These are phyloP conservation scores for Solanum arcanum DNA, from an alignment of 257 asterid genomes.

Conservation along the genomic window DNA sequence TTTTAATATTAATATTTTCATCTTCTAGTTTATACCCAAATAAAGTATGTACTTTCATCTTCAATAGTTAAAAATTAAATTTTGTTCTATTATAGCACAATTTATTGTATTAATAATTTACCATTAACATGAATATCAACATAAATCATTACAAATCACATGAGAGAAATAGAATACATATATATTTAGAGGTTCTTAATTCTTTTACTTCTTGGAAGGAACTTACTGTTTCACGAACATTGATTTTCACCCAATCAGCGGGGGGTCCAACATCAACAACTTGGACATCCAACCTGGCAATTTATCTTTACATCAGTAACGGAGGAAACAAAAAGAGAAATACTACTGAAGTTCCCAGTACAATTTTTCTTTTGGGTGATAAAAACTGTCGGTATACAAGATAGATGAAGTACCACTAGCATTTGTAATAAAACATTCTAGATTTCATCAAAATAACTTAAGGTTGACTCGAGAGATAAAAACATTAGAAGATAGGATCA, in stretches of 20 bases:
- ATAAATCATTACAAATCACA: not conserved
- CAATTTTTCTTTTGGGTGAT: not conserved
- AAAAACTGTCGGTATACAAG: not conserved
- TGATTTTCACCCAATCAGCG: conserved; percentile 94
- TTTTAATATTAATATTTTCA: too few relatives aligned
- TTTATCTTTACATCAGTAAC: not conserved
- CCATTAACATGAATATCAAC: too few relatives aligned
- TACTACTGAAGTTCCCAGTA: not conserved
- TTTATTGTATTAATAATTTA: too few relatives aligned
- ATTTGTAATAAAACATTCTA: too few relatives aligned
- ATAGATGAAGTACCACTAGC: too few relatives aligned
- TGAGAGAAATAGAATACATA: not conserved
- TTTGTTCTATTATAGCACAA: too few relatives aligned
- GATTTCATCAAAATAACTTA: too few relatives aligned
- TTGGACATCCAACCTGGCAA: conserved; percentile 48
- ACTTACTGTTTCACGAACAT: conserved; percentile 74
- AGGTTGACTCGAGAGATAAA: too few relatives aligned
- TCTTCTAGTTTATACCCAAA: too few relatives aligned
- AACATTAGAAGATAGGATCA: not conserved
- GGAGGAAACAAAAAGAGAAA: not conserved
- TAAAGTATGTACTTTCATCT: too few relatives aligned
- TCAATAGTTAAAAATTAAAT: too few relatives aligned
- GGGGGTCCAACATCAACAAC: conserved; percentile 85
- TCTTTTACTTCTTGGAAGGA: not conserved
- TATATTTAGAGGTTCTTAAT: not conserved